A percentile compares a stretch with the other conserved stretches of the same genome.
phyloP scores from a whole-genome alignment of 192 early-diverging fungal species.

The Coemansia sp. region DNA sequence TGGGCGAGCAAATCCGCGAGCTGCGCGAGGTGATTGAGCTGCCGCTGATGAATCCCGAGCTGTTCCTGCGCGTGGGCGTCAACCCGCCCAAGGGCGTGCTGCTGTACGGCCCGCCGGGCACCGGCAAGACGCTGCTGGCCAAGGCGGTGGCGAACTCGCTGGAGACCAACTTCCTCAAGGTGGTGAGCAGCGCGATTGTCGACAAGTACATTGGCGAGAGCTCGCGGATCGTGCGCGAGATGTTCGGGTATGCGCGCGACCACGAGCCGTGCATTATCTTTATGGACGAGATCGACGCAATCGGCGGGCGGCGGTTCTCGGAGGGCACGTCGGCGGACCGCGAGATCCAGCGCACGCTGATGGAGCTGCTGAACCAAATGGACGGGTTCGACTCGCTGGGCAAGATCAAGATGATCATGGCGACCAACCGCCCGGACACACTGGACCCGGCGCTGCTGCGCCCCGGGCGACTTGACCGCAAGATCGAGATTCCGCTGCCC shows the following conservation, averaged over 20 bases:
- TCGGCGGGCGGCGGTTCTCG: conserved; percentile 96
- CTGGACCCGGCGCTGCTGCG: conserved; percentile 96
- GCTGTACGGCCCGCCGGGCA: conserved; percentile 95
- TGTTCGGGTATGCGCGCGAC: conserved; percentile 99
- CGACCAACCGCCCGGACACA: conserved; percentile 98
- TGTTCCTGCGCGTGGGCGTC: conserved; percentile 96
- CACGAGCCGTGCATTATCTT: conserved; percentile 99
- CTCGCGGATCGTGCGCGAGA: conserved; percentile 94
- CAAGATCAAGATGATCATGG: conserved; percentile 99
- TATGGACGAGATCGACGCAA: conserved; percentile 99
- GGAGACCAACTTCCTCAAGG: conserved; percentile 98
- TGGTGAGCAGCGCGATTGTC: conserved; percentile 97
- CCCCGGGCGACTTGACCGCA: conserved; percentile 95
- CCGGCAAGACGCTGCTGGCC: conserved; percentile 96
- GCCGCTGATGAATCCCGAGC: conserved; percentile 96
- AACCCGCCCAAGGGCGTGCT: conserved; percentile 98
- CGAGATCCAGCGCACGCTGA: conserved; percentile 98
- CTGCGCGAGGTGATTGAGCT: conserved; percentile 98
- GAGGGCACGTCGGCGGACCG: conserved; percentile 99
- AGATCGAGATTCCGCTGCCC: conserved; percentile 98
- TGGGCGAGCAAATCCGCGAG: conserved; percentile 95
- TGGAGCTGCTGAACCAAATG: conserved; percentile 99
- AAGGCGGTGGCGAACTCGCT: conserved; percentile 95
- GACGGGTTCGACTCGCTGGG: conserved; percentile 99
- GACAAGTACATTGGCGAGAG: conserved; percentile 99